Evolutionary conservation across 108 stramenopile species (phyloP).

Genomic region (Bacterosira constricta): DNA sequence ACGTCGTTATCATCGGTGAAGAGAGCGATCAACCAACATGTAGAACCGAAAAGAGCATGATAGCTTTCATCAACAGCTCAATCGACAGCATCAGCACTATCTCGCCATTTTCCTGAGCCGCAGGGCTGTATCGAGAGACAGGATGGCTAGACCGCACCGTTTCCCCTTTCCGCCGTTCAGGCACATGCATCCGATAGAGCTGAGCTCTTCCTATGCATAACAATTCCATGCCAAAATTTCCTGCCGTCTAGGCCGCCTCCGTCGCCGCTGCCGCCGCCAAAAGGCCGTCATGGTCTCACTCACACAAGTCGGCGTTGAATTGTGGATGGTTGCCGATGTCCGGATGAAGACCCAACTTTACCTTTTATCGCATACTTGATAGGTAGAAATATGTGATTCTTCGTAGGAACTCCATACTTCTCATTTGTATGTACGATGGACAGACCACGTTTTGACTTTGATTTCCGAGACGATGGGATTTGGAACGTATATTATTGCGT

Average conservation of each 20-base stretch:
- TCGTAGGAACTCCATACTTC: slow-evolving; percentile 1
- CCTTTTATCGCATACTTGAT: slow-evolving; percentile 11
- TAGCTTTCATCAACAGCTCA: background rate
- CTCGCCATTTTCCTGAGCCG: too few relatives aligned
- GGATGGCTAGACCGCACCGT: too few relatives aligned
- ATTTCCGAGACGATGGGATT: too few relatives aligned
- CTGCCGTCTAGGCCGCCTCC: background rate
- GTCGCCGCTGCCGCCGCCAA: background rate
- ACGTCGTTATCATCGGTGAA: background rate
- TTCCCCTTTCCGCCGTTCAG: too few relatives aligned
- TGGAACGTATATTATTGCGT: background rate
- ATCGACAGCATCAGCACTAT: too few relatives aligned
- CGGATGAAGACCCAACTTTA: background rate
- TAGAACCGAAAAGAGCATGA: background rate
- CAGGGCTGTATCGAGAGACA: too few relatives aligned
- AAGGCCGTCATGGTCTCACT: slow-evolving; percentile 4
- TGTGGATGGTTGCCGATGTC: background rate
- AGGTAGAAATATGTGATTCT: slow-evolving; percentile 1
- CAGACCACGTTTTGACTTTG: background rate
- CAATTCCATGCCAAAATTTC: too few relatives aligned
- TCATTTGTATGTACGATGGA: background rate
- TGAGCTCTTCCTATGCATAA: too few relatives aligned
- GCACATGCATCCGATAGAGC: too few relatives aligned
- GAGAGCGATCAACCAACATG: background rate
- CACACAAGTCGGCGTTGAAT: background rate